Evolutionary conservation across 108 stramenopile species (phyloP).

Genomic region (Cyclotella kingstonii): DNA sequence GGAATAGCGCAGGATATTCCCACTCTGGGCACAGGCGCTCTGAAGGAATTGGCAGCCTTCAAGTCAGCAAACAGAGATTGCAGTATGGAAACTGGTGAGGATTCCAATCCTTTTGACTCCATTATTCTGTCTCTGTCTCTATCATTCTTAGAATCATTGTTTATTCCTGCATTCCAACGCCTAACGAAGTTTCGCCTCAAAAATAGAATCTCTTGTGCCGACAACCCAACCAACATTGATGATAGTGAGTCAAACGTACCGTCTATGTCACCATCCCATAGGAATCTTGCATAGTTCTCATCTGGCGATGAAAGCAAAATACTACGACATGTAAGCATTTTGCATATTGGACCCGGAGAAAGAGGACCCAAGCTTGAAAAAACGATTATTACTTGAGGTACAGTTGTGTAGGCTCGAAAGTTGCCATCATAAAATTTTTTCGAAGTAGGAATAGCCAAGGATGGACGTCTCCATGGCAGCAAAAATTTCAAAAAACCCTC

Average conservation of each 20-base stretch:
- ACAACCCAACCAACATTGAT: slow-evolving; percentile 11
- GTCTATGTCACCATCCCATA: slow-evolving; percentile 56
- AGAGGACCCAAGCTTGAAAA: slow-evolving; percentile 52
- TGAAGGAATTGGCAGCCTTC: slow-evolving; percentile 18
- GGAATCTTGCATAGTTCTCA: slow-evolving; percentile 46
- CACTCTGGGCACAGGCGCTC: slow-evolving; percentile 6
- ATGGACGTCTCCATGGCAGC: not conserved
- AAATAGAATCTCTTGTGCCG: slow-evolving; percentile 27
- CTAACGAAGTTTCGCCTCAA: slow-evolving; percentile 36
- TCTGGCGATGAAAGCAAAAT: slow-evolving; percentile 53
- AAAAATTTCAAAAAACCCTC: slow-evolving; percentile 22
- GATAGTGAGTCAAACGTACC: slow-evolving; percentile 39
- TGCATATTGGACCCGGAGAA: slow-evolving; percentile 56
- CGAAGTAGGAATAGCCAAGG: not conserved
- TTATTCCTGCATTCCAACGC: slow-evolving; percentile 14
- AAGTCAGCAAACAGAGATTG: slow-evolving; percentile 27
- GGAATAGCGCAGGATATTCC: slow-evolving; percentile 34
- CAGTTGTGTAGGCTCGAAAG: slow-evolving; percentile 4
- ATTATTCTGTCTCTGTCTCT: slow-evolving; percentile 8
- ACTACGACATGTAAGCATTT: slow-evolving; percentile 50
- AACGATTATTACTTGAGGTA: slow-evolving; percentile 55
- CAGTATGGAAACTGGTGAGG: slow-evolving; percentile 19
- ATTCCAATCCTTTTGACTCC: slow-evolving; percentile 24
- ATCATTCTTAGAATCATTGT: not conserved
- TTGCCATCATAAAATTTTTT: not conserved